phyloP scores from a whole-genome alignment of 176 grass and related monocot genomes.

The Hyparrhenia diplandra region DNA sequence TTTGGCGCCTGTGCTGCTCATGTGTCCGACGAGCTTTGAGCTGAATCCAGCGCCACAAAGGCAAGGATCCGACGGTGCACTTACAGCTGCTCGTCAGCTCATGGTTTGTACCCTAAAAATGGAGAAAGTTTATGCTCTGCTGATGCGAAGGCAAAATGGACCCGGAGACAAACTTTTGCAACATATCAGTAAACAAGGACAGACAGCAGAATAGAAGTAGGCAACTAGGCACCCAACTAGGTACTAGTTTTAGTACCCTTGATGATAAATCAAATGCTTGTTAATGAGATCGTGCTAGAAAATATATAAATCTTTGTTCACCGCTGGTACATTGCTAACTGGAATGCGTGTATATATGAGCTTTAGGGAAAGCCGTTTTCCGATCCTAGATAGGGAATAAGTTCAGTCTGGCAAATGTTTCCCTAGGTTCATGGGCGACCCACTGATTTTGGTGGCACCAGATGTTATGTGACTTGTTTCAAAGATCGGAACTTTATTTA shows the following conservation, averaged over 20 bases:
- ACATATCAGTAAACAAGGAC: constrained; percentile 24
- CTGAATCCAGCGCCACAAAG: constrained; percentile 27
- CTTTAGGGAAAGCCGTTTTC: constrained; percentile 11
- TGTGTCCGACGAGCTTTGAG: constrained; percentile 22
- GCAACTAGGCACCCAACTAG: constrained; percentile 10
- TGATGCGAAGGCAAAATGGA: constrained; percentile 18
- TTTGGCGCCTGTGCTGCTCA: constrained; percentile 27
- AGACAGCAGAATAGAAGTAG: constrained; percentile 10
- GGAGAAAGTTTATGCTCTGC: constrained; percentile 16
- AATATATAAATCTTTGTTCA: background rate
- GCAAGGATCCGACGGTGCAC: constrained; percentile 26
- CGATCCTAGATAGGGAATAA: constrained; percentile 14
- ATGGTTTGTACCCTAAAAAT: background rate
- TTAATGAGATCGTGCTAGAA: constrained; percentile 5
- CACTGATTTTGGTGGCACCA: background rate
- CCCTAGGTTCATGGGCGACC: background rate
- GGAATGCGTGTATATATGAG: constrained; percentile 4
- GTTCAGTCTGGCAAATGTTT: background rate
- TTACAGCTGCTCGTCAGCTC: constrained; percentile 19
- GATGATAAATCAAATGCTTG: constrained; percentile 25
- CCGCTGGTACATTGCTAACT: background rate
- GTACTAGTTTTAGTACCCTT: background rate
- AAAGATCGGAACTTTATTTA: background rate
- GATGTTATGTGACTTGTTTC: background rate
- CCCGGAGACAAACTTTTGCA: background rate